Percentiles rank a stretch among this genome's conserved stretches.
These are phyloP conservation scores for Stevia rebaudiana DNA, from an alignment of 140 eudicot species.

Conservation along the genomic window DNA sequence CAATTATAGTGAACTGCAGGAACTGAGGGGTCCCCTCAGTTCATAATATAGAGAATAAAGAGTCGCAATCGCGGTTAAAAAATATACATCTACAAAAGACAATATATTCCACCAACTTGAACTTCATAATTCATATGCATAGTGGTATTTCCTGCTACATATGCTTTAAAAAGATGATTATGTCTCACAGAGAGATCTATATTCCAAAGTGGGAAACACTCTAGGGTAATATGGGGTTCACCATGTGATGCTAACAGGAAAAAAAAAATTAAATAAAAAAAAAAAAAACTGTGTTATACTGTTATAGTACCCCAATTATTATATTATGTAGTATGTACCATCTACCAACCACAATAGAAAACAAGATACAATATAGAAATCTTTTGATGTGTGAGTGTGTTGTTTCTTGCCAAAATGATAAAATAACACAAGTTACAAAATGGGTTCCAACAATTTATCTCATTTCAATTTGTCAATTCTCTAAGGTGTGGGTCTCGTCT, in stretches of 20 bases:
- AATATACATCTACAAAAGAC: conserved; percentile 29
- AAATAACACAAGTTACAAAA: conserved; percentile 6
- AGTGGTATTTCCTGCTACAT: conserved; percentile 16
- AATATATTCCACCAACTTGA: conserved; percentile 16
- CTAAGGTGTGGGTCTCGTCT: not conserved
- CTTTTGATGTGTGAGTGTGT: not conserved
- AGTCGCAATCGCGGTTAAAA: conserved; percentile 26
- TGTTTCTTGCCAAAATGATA: not conserved
- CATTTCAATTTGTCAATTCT: not conserved
- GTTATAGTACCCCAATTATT: conserved; percentile 19
- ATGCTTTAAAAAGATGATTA: conserved; percentile 28
- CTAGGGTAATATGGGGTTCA: conserved; percentile 26
- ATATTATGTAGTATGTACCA: conserved; percentile 11
- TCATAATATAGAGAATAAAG: conserved; percentile 24
- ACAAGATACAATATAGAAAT: not conserved
- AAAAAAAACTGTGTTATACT: too few species aligned
- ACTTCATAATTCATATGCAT: conserved; percentile 30
- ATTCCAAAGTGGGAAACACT: conserved; percentile 24
- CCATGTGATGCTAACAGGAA: conserved; percentile 33
- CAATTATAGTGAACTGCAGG: conserved; percentile 24
- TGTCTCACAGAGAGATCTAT: conserved; percentile 21
- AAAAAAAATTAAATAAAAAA: conserved; percentile 15
- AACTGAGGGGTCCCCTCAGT: conserved; percentile 29
- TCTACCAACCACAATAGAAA: not conserved
- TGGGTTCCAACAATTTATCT: not conserved